Conservation (phyloP, 768 basidiomycete species). For the Hypholoma sublateritium region DNA sequence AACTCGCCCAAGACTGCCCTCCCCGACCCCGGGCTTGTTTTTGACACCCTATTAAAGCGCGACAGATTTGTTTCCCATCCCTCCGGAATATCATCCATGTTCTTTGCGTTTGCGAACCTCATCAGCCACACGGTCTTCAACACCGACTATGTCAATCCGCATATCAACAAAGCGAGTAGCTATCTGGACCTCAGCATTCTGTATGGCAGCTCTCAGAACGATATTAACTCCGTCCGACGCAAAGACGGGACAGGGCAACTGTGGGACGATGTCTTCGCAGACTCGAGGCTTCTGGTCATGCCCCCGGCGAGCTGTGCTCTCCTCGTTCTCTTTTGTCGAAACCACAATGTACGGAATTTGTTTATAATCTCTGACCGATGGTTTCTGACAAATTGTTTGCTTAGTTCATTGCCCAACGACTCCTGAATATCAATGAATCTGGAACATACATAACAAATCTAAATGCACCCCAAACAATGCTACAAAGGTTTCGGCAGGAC, state of each 20-base stretch:
- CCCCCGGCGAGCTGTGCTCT: constrained; percentile 55
- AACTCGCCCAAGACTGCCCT: constrained; percentile 40
- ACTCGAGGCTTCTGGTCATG: constrained; percentile 50
- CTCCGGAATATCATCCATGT: background rate
- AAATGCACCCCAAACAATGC: constrained; percentile 22
- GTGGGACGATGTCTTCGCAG: constrained; percentile 53
- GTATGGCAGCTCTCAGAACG: constrained; percentile 46
- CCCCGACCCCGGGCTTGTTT: constrained; percentile 60
- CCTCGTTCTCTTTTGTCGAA: constrained; percentile 54
- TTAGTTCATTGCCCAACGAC: constrained; percentile 53
- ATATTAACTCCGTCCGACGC: background rate
- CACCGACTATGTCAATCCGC: constrained; percentile 40
- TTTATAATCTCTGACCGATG: background rate
- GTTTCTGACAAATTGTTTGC: background rate
- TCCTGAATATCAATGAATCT: constrained; percentile 57
- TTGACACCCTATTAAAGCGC: constrained; percentile 56
- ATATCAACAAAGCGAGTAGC: constrained; percentile 51
- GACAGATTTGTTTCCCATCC: constrained; percentile 4
- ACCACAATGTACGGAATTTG: constrained; percentile 49
- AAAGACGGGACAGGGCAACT: constrained; percentile 35
- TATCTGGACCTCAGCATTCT: constrained; percentile 59
- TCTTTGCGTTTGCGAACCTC: constrained; percentile 55
- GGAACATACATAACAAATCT: constrained; percentile 42
- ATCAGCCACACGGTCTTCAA: constrained; percentile 62
- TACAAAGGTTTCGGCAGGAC: constrained; percentile 31